Percentiles rank a stretch among this genome's conserved stretches.
phyloP scores from a whole-genome alignment of 2,329 filamentous ascomycete genomes.

The Fusarium abutilonis region DNA sequence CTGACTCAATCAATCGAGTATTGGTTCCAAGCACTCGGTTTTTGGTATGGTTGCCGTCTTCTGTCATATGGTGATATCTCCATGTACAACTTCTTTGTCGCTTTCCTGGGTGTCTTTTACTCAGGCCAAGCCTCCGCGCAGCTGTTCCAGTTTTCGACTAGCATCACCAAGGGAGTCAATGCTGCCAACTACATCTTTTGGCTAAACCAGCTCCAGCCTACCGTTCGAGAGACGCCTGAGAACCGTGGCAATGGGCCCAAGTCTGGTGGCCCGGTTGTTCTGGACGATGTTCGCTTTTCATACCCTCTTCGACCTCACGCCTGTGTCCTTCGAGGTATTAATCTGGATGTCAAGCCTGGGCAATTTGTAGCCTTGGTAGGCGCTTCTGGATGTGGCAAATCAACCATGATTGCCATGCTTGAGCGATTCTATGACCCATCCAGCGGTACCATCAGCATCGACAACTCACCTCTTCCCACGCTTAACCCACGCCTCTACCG shows the following conservation, averaged over 20 bases:
- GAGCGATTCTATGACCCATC: slow-evolving; percentile 58
- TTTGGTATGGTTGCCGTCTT: slow-evolving; percentile 54
- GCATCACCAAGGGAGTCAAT: slow-evolving; percentile 61
- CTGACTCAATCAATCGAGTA: slow-evolving; percentile 52
- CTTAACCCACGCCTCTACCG: slow-evolving; percentile 63
- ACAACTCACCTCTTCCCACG: slow-evolving; percentile 53
- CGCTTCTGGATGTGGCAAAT: slow-evolving; percentile 66
- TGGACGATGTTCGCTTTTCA: slow-evolving; percentile 68
- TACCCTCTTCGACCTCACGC: slow-evolving; percentile 63
- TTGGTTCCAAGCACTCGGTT: slow-evolving; percentile 54
- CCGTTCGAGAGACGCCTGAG: slow-evolving; percentile 54
- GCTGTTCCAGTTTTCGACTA: slow-evolving; percentile 60
- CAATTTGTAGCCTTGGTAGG: slow-evolving; percentile 66
- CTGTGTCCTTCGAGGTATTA: slow-evolving; percentile 55
- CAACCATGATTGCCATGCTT: slow-evolving; percentile 65
- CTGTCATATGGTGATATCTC: slow-evolving; percentile 57
- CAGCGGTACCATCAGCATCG: slow-evolving; percentile 59
- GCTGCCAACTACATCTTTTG: slow-evolving; percentile 63
- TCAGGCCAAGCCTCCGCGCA: slow-evolving; percentile 54
- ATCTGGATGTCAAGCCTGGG: slow-evolving; percentile 52
- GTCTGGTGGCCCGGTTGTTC: slow-evolving; percentile 52
- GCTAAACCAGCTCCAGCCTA: slow-evolving; percentile 55
- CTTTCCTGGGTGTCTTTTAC: slow-evolving; percentile 62
- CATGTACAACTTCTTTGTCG: slow-evolving; percentile 62
- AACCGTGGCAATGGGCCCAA: slow-evolving; percentile 53